Percentiles rank a stretch among this genome's conserved stretches.
Evolutionary conservation across 345 rosid genomes (phyloP).

Genomic region (Isatis tinctoria): DNA sequence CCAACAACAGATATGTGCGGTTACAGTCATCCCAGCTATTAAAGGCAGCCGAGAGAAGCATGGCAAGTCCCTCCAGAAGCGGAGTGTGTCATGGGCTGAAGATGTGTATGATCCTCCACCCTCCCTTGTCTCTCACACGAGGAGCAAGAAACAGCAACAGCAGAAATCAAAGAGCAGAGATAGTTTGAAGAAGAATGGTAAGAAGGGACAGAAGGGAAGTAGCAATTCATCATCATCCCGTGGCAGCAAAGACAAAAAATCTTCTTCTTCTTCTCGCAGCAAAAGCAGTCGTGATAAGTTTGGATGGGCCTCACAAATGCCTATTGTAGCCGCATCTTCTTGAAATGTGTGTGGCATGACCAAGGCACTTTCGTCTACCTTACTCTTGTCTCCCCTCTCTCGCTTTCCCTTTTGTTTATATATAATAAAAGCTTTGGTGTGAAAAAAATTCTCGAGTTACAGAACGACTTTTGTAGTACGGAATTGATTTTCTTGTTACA

Average conservation of each 20-base stretch:
- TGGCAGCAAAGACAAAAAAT: slow-evolving; percentile 58
- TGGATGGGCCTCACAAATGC: slow-evolving; percentile 36
- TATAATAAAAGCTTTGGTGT: slow-evolving; percentile 19
- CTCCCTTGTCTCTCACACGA: slow-evolving; percentile 57
- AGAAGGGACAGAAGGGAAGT: slow-evolving; percentile 78
- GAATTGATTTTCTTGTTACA: neutral
- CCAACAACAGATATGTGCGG: slow-evolving; percentile 28
- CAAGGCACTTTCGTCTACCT: neutral
- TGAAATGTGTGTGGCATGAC: slow-evolving; percentile 17
- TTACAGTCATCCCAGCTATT: slow-evolving; percentile 57
- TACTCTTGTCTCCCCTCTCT: no score
- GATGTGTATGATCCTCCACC: slow-evolving; percentile 93
- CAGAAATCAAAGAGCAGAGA: slow-evolving; percentile 56
- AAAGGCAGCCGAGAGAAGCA: slow-evolving; percentile 77
- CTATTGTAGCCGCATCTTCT: slow-evolving; percentile 55
- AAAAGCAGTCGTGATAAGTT: slow-evolving; percentile 35
- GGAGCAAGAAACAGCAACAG: slow-evolving; percentile 39
- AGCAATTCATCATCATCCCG: slow-evolving; percentile 40
- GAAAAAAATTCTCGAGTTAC: neutral
- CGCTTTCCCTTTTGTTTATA: neutral
- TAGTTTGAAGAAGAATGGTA: slow-evolving; percentile 55
- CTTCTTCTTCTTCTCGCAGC: slow-evolving; percentile 32
- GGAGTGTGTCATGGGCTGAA: slow-evolving; percentile 78
- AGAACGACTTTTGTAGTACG: neutral
- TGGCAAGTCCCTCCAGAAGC: slow-evolving; percentile 43